phyloP scores from a whole-genome alignment of 305 asterid genomes.

The Fraxinus paxiana region DNA sequence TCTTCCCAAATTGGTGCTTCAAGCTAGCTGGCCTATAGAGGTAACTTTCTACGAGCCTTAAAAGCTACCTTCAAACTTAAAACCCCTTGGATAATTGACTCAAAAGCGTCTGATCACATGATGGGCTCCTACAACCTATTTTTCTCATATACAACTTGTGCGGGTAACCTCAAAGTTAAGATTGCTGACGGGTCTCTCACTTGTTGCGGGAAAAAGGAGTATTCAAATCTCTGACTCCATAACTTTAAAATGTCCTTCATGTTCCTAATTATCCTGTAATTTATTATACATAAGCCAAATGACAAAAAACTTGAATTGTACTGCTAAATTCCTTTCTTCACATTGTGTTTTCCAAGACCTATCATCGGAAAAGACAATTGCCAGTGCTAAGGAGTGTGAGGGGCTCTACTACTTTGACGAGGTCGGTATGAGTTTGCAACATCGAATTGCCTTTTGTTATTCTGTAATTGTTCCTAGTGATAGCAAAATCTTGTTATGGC shows the following conservation, averaged over 20 bases:
- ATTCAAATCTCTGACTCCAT: not conserved
- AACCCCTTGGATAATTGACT: not conserved
- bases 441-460: not conserved
- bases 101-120: not conserved
- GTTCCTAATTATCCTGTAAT: not conserved
- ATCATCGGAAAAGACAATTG: slow-evolving; percentile 3
- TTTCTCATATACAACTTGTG: not conserved
- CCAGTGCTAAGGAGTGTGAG: not conserved
- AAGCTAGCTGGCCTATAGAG: not conserved
- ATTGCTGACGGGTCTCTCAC: not conserved
- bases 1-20: not conserved
- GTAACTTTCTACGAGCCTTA: not conserved
- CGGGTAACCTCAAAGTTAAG: not conserved
- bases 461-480: not conserved
- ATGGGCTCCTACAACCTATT: not conserved
- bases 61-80: not conserved
- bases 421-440: not conserved
- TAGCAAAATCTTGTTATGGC: not conserved
- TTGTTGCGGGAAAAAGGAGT: not conserved
- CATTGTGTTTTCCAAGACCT: not conserved
- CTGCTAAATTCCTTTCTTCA: not conserved
- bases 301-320: not conserved
- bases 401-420: not conserved
- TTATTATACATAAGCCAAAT: not conserved
- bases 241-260: not conserved